Base-by-base conservation (phyloP, 2,329 filamentous ascomycete genomes). In the Nannizziopsis arthrosporioides region DNA sequence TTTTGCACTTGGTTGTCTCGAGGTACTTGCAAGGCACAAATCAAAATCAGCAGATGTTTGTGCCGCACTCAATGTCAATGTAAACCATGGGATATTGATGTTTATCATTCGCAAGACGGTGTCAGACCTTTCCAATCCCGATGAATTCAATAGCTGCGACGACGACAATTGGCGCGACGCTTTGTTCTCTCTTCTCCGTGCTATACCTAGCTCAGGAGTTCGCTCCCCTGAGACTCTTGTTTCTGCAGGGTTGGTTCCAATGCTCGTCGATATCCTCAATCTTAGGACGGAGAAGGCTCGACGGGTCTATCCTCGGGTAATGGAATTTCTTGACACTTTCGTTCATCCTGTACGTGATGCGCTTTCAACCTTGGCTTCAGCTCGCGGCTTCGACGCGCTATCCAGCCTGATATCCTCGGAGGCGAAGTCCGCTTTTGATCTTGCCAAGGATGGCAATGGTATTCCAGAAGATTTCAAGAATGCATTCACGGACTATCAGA, bases 61-160 rank as follows among this genome's bases (percentile, higher is more conserved):
- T 54, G 81, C 86, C 37, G 88, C 92, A n/a, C 72, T 99, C 37
- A 94, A 88, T 59, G 86, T 93, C 47, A 94, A 90, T 57, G 90
- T 96, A 34, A 96, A 94, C 58, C 93, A 98, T 58, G 93, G 92
- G 11, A 84, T 96, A 27, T 74, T 99, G 39, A 83, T 96, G 56
- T 96, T 95, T 60, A 78, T 95, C 55, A 83, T 94, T 43, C 80
- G 90, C 48, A 95, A 94, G 65, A 85, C 88, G 8, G 85, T 96
- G 49, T 82, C 83, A 14, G 85, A 88, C 54, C 82, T 98, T 69
- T 80, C 75, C 49, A 71, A 70, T 43, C 78, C 82, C 48, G 68
- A 72, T 50, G 73, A 79, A 35, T 63, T 65, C 11, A 75, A 80
- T 54, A 74, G 77, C 49, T 77, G 78, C n/a, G 77, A 80, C 50